A percentile compares a stretch with the other conserved stretches of the same genome.
These are phyloP conservation scores for Leptographium wingfieldii DNA, from an alignment of 2,329 filamentous ascomycete species.

Conservation along the genomic window DNA sequence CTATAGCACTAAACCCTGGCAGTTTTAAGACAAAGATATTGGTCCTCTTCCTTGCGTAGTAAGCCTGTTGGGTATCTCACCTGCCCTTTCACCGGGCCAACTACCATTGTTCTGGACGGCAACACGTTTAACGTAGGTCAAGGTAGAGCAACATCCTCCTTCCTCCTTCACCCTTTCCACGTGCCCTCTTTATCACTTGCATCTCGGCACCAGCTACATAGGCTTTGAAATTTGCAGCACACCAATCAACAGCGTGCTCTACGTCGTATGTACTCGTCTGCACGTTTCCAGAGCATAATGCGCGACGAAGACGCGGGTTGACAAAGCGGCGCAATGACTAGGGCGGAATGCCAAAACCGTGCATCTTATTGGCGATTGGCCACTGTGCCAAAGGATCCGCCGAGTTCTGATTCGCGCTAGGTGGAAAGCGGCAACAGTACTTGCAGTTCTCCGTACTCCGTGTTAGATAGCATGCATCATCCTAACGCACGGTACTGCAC, in stretches of 20 bases:
- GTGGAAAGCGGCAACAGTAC: neutral
- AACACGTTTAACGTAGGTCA: neutral
- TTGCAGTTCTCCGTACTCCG: neutral
- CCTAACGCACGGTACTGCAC: neutral
- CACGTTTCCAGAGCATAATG: neutral
- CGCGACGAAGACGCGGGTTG: neutral
- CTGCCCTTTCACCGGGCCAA: neutral
- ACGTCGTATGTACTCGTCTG: neutral
- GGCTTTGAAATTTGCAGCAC: neutral
- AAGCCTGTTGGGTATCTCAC: neutral
- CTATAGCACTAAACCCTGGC: neutral
- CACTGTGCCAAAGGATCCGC: neutral
- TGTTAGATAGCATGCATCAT: neutral
- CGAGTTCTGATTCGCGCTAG: neutral
- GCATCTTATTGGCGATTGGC: neutral
- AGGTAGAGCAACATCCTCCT: neutral
- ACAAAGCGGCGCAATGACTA: neutral
- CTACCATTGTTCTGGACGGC: neutral
- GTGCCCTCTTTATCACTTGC: neutral
- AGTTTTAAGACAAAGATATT: conserved; percentile 1
- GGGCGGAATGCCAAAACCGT: neutral
- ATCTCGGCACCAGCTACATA: neutral
- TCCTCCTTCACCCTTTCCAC: neutral
- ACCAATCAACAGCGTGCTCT: neutral
- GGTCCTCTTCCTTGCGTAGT: neutral